Conservation (phyloP, 192 early-diverging fungal genomes). For the Entomortierella beljakovae region DNA sequence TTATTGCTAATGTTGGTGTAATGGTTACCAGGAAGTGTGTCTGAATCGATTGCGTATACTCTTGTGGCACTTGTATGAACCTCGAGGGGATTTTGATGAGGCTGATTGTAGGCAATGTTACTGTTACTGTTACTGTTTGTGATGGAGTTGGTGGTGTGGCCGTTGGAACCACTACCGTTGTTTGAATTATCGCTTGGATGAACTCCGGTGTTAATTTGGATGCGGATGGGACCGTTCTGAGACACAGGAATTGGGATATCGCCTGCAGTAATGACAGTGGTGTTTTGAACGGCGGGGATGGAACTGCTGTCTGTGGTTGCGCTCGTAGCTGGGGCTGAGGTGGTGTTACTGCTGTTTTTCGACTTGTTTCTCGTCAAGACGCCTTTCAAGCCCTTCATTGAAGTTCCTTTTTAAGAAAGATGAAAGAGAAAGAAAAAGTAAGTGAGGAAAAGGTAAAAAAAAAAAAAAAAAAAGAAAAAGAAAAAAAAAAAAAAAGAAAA, state of each 20-base stretch:
- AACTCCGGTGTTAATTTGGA: background rate
- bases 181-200: conserved; percentile 6
- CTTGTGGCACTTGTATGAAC: conserved; percentile 26
- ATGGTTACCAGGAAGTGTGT: background rate
- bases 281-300: background rate
- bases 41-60: conserved; percentile 13
- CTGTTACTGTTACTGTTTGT: conserved; percentile 15
- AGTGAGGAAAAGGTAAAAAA: background rate
- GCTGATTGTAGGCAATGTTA: background rate
- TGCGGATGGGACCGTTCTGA: conserved; percentile 9
- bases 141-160: conserved; percentile 9
- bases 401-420: conserved; percentile 2
- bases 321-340: background rate
- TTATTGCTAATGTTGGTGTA: conserved; percentile 1
- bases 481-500: conserved; percentile 3
- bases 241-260: background rate
- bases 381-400: conserved; percentile 54
- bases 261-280: conserved; percentile 7
- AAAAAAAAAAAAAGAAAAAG: conserved; percentile 8
- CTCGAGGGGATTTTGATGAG: conserved; percentile 2
- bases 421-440: background rate
- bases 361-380: conserved; percentile 50
- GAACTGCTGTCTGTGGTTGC: conserved; percentile 1
- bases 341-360: conserved; percentile 27
- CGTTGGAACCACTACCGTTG: conserved; percentile 6